Conservation (phyloP, 1,284 basidiomycete genomes). For the Ustilago tritici region DNA sequence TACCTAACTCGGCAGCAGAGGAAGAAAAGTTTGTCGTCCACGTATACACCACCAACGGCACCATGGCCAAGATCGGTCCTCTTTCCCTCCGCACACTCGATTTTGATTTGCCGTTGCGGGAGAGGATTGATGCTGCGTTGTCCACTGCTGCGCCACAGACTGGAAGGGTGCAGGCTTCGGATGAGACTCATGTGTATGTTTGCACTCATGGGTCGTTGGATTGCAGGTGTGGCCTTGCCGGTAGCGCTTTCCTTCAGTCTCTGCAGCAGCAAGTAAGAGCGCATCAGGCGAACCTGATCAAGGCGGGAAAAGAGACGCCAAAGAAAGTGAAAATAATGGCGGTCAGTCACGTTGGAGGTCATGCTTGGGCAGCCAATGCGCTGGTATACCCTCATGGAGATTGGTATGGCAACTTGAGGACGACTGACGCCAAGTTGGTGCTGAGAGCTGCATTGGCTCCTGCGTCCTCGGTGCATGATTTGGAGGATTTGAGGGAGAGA, state of each 20-base stretch:
- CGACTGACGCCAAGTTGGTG: slow-evolving; percentile 47
- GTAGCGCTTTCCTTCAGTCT: slow-evolving; percentile 60
- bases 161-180: slow-evolving; percentile 14
- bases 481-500: slow-evolving; percentile 55
- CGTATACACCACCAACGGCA: slow-evolving; percentile 54
- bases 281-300: slow-evolving; percentile 50
- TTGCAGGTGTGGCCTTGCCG: slow-evolving; percentile 70
- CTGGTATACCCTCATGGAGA: slow-evolving; percentile 68
- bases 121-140: slow-evolving; percentile 40
- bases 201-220: slow-evolving; percentile 69
- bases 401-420: slow-evolving; percentile 65
- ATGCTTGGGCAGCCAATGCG: slow-evolving; percentile 68
- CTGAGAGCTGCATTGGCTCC: slow-evolving; percentile 65
- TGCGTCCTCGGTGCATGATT: slow-evolving; percentile 62
- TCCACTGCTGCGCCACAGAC: slow-evolving; percentile 37
- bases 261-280: slow-evolving; percentile 55
- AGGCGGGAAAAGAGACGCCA: slow-evolving; percentile 24
- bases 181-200: slow-evolving; percentile 67
- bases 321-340: slow-evolving; percentile 54
- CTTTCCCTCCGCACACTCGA: slow-evolving; percentile 58
- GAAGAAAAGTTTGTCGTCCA: slow-evolving; percentile 56
- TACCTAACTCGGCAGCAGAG: slow-evolving; percentile 53
- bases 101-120: slow-evolving; percentile 26
- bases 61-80: slow-evolving; percentile 52
- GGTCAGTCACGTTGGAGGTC: slow-evolving; percentile 65